Evolutionary conservation across 1,284 basidiomycete genomes (phyloP), one percentile per base, ranked within the genome.

Genomic region (Boletellus deceptivus): DNA sequence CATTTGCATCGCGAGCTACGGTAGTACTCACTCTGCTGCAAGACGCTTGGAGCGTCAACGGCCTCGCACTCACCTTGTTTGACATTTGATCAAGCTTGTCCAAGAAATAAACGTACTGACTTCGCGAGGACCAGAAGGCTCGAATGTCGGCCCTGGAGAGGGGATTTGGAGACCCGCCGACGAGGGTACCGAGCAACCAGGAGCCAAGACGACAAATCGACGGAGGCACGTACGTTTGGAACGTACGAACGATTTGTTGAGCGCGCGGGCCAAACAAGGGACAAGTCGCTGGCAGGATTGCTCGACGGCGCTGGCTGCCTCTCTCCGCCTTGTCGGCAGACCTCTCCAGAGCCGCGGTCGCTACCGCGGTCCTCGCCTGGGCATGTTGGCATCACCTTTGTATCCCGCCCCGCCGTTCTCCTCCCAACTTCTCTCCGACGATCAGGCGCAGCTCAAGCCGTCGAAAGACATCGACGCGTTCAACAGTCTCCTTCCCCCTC

Each of bases 391-490:
- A 54, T 76, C 78, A 9, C 83, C 83, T 14, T 72, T 84, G 53
- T 70, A 79, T 57, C 81, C 73, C 41, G 63, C 74, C 14, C 58
- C 72, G 31, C 69, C 74, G 48, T 82, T 84, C 62, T 72, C 79
- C 46, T 68, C 75, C 11, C 73, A 78, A 47, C 71, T 73, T 56
- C 58, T 60, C 40, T 61, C 74, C 41, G 81, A 83, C 46, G 78
- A 81, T 62, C 65, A 72, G 47, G 58, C 75, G 22, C 79, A 80
- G 54, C 80, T 80, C 61, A 75, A 80, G 40, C 86, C 86, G 4
- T 76, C 82, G 29, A 83, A 80, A 61, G 84, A 89, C 63, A 65
- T 84, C 52, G 86, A 87, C 49, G 72, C 83, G 6, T 89, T 89
- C 73, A 87, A 86, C 57, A 84, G 75, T 55, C 75, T 88, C 29